These are phyloP conservation scores for Russula sp. DNA, from an alignment of 768 basidiomycete genomes.

Conservation along the genomic window DNA sequence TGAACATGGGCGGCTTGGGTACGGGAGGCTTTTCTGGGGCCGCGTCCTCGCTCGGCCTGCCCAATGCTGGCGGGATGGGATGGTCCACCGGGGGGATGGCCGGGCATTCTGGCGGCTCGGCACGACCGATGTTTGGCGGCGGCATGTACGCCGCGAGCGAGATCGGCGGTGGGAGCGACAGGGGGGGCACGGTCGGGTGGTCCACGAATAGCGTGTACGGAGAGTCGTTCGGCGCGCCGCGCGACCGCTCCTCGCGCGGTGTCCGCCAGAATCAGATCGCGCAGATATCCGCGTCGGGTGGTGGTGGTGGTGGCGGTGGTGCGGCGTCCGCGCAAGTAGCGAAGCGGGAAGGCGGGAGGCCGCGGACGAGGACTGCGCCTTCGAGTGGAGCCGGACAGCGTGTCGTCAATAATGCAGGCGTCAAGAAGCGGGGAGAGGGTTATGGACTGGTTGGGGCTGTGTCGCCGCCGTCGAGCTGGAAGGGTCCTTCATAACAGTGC, in stretches of 20 bases:
- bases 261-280: conserved; percentile 10
- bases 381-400: conserved; percentile 22
- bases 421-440: conserved; percentile 8
- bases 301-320: not conserved
- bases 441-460: conserved; percentile 23
- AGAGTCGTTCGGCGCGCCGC: conserved; percentile 34
- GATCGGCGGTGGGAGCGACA: conserved; percentile 30
- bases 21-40: conserved; percentile 9
- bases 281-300: conserved; percentile 9
- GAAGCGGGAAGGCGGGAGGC: conserved; percentile 23
- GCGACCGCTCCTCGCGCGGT: conserved; percentile 28
- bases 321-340: conserved; percentile 16
- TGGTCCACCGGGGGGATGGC: conserved; percentile 40
- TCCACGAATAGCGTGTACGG: conserved; percentile 66
- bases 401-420: not conserved
- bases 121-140: conserved; percentile 55
- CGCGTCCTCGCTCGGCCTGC: conserved; percentile 22
- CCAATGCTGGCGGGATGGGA: conserved; percentile 32
- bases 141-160: conserved; percentile 57
- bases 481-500: conserved; percentile 13
- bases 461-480: conserved; percentile 35
- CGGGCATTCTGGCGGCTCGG: conserved; percentile 42
- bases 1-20: conserved; percentile 23
- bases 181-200: conserved; percentile 30
- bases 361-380: conserved; percentile 32